Base-by-base conservation (phyloP, 75 land plant genomes). In the Picea sitchensis region DNA sequence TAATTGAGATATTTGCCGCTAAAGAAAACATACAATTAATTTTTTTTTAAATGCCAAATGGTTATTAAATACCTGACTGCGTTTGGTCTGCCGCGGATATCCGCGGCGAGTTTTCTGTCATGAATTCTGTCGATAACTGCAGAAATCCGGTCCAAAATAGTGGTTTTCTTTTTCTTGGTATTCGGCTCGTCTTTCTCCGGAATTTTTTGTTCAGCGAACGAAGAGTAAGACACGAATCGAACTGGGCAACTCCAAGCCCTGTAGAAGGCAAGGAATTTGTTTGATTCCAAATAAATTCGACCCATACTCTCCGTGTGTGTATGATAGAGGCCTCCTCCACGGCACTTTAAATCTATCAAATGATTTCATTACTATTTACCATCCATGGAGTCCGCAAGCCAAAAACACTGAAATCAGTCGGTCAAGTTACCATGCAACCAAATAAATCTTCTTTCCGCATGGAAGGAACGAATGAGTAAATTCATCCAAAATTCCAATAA, bases 61-160 rank as follows among this genome's bases (percentile, higher is more conserved):
- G 18, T 23, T 12, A 6, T n/a, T n/a, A n/a, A 20, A 18, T 15
- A 86, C 92, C 87, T 86, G 84, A 91, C 68, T 73, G 81, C 69
- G 59, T 81, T 84, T 4, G 80, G 81, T 14, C 79, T 83, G 20
- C 92, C 92, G 58, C 90, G 92, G 71, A 91, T 83, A 26, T 91
- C 88, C 0, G 92, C 88, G 5, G 90, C 88, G 44, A 91, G 92
- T 58, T 88, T 91, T 5, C 87, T 87, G 20, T 91, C 92, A 57
- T 88, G 84, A 76, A 86, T 68, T 60, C 88, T 86, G 79, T 91
- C 92, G 0, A 81, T 62, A 34, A 84, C 90, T 31, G 87, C 65
- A 21, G 88, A 81, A 30, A 91, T 84, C 63, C 88, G 90, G 23
- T 90, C 54, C 0, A 20, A 3, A 41, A 71, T 2, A 5, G 21